Evolutionary conservation across 352 stramenopile species (phyloP).

Genomic region (Aphanomyces euteiches): DNA sequence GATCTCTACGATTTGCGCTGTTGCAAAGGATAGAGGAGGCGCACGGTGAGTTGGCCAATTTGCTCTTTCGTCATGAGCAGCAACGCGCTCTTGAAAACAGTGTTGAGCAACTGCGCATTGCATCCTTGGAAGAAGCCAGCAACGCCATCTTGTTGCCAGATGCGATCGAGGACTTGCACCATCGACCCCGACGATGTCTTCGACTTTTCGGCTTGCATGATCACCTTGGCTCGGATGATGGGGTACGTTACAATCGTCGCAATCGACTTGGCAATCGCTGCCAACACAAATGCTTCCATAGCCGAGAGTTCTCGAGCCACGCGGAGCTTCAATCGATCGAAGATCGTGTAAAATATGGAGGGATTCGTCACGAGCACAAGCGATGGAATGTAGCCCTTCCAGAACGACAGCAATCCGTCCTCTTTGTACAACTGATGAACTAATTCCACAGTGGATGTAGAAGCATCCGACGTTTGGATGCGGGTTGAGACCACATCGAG

Average conservation of each 20-base stretch:
- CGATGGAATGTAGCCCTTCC: slow-evolving; percentile 85
- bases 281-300: slow-evolving; percentile 74
- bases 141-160: slow-evolving; percentile 56
- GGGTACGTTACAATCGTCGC: slow-evolving; percentile 86
- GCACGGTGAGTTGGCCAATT: slow-evolving; percentile 73
- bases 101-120: slow-evolving; percentile 77
- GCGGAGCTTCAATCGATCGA: slow-evolving; percentile 78
- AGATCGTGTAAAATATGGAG: slow-evolving; percentile 87
- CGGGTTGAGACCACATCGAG: slow-evolving; percentile 86
- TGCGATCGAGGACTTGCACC: slow-evolving; percentile 61
- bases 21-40: slow-evolving; percentile 54
- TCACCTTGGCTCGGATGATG: slow-evolving; percentile 83
- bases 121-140: slow-evolving; percentile 71
- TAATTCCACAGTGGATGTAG: slow-evolving; percentile 9
- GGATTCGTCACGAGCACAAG: slow-evolving; percentile 85
- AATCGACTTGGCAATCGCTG: slow-evolving; percentile 74
- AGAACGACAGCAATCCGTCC: slow-evolving; percentile 70
- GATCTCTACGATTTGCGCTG: not conserved
- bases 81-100: slow-evolving; percentile 75
- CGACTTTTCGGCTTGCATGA: slow-evolving; percentile 81
- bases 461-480: slow-evolving; percentile 55
- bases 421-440: slow-evolving; percentile 60
- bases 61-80: slow-evolving; percentile 84
- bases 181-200: slow-evolving; percentile 57
- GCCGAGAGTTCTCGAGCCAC: slow-evolving; percentile 51